phyloP scores from a whole-genome alignment of 352 stramenopile genomes.

The Phytopythium vexans region DNA sequence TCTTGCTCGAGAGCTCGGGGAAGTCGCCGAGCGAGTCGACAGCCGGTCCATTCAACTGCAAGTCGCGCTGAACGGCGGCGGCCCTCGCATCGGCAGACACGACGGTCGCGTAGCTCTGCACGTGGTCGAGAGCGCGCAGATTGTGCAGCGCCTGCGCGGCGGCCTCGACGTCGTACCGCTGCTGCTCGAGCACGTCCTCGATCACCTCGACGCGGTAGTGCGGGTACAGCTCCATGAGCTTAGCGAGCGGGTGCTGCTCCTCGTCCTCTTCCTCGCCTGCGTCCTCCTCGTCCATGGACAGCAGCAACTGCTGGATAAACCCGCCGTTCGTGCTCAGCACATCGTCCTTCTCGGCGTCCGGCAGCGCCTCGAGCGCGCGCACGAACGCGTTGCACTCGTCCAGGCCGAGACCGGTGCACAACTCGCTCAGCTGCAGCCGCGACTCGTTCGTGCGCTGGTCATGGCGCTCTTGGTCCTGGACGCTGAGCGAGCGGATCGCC shows the following conservation, averaged over 20 bases:
- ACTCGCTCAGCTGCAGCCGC: slow-evolving; percentile 47
- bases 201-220: slow-evolving; percentile 57
- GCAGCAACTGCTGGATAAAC: slow-evolving; percentile 64
- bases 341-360: slow-evolving; percentile 34
- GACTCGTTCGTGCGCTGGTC: slow-evolving; percentile 8
- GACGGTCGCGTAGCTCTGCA: slow-evolving; percentile 62
- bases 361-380: slow-evolving; percentile 34
- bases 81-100: slow-evolving; percentile 25
- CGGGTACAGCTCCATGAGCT: slow-evolving; percentile 53
- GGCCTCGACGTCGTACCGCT: slow-evolving; percentile 54
- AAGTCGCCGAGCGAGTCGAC: slow-evolving; percentile 58
- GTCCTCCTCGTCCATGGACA: slow-evolving; percentile 53
- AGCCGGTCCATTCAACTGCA: slow-evolving; percentile 21
- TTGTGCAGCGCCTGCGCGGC: slow-evolving; percentile 54
- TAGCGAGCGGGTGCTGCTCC: slow-evolving; percentile 42
- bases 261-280: slow-evolving; percentile 22
- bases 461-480: slow-evolving; percentile 24
- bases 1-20: slow-evolving; percentile 37
- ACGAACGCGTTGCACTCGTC: slow-evolving; percentile 51
- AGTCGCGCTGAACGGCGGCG: slow-evolving; percentile 15
- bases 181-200: slow-evolving; percentile 55
- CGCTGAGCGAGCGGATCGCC: slow-evolving; percentile 36
- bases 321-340: slow-evolving; percentile 43
- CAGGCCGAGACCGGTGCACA: slow-evolving; percentile 55
- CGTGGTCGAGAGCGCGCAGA: slow-evolving; percentile 41